Base-by-base conservation (phyloP, 73 alveolate genomes). In the Paramecium pentaurelia region DNA sequence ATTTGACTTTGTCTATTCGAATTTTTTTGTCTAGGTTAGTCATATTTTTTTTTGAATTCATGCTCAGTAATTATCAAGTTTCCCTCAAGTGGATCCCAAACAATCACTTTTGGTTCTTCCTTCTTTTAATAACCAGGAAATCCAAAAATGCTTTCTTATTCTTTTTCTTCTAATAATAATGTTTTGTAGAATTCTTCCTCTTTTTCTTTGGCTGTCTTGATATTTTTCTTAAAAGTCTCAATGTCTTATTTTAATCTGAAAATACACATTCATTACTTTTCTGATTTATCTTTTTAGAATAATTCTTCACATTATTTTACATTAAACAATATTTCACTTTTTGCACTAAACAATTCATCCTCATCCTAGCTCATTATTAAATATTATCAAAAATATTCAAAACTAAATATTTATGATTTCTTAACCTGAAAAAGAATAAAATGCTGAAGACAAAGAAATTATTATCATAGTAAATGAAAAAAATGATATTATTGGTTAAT, bases 401-500 rank as follows among this genome's bases (percentile, higher is more conserved):
- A 49, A 49, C 14, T 3, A 49, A 49, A 4, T 49, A 49, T 3
- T 16, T 49, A 49, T 49, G 60, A 18, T 54, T 54, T 54, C 32
- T 54, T 7, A 54, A 16, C 25, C 70, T 18, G 32, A 54, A 3
- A n/a, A 18, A 14, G 70, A 54, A 54, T n/a, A 54, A 54, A 54
- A 54, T 54, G 6, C 32, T 3, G 70, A 54, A 4, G 30, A 54
- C 12, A 54, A 54, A 22, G 70, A 54, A 54, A 54, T 16, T 18
- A 3, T 54, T 6, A 54, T 54, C 0, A 54, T n/a, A 4, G 70
- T n/a, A 18, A 18, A 54, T 18, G 70, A 54, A 14, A 54, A 25
- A 54, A 54, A 54, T 7, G 32, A 54, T 18, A 1, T 54, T 7
- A 54, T 54, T n/a, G 97, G 97, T 27, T 58, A 88, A 28, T 93